A percentile compares a stretch with the other conserved stretches of the same genome.
These are phyloP conservation scores for Citrus maxima DNA, from an alignment of 345 rosid species.

Conservation along the genomic window DNA sequence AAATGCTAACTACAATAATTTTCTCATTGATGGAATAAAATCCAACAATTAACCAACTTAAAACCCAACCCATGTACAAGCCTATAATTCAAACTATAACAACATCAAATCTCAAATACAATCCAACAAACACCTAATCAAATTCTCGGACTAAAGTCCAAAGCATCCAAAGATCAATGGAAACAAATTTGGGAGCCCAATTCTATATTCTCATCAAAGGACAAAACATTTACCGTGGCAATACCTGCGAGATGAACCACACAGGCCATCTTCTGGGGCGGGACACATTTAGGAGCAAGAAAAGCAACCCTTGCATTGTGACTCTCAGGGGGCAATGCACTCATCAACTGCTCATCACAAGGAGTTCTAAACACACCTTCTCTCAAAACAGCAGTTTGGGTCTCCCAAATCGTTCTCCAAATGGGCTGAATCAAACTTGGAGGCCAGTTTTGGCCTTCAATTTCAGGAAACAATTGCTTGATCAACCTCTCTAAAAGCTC, in stretches of 20 bases:
- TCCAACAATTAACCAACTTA: not conserved
- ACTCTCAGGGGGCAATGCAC: conserved; percentile 88
- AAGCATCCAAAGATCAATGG: not conserved
- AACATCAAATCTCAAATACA: not conserved
- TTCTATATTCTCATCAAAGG: conserved; percentile 1
- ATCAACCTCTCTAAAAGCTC: conserved; percentile 79
- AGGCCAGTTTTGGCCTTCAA: conserved; percentile 68
- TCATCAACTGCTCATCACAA: conserved; percentile 69
- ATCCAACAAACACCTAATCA: not conserved
- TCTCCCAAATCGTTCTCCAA: conserved; percentile 96
- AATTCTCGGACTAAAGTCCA: not conserved
- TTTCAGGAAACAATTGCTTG: conserved; percentile 67
- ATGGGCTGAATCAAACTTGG: conserved; percentile 64
- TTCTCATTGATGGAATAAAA: not conserved
- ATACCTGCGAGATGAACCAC: conserved; percentile 99
- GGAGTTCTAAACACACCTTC: conserved; percentile 89
- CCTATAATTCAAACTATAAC: not conserved
- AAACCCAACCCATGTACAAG: not conserved
- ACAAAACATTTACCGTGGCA: conserved; percentile 12
- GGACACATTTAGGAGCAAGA: conserved; percentile 68
- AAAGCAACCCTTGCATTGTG: conserved; percentile 84
- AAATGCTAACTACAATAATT: not conserved
- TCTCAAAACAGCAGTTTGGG: conserved; percentile 59
- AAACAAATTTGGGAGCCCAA: not conserved
- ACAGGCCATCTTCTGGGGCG: conserved; percentile 88